Evolutionary conservation across 2,329 filamentous ascomycete species (phyloP).

Genomic region (Cercospora brassicicola): DNA sequence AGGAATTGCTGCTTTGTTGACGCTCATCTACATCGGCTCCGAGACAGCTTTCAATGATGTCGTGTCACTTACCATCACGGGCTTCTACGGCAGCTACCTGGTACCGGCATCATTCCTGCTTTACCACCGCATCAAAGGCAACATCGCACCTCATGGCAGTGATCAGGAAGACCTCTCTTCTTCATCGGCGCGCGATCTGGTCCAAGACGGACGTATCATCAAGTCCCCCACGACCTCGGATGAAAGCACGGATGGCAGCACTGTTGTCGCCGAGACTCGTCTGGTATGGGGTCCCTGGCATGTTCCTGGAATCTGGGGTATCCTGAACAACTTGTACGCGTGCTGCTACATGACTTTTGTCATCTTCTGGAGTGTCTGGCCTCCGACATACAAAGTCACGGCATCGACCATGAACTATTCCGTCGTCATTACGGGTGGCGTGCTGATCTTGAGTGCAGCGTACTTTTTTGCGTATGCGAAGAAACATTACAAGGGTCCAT

Average conservation of each 20-base stretch:
- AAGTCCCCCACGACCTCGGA: background rate
- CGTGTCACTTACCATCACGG: slow-evolving; percentile 47
- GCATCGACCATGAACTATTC: slow-evolving; percentile 48
- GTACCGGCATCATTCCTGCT: slow-evolving; percentile 45
- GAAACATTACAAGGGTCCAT: slow-evolving; percentile 42
- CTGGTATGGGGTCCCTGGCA: slow-evolving; percentile 59
- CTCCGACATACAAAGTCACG: slow-evolving; percentile 39
- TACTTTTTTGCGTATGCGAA: slow-evolving; percentile 42
- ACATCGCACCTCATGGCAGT: slow-evolving; percentile 44
- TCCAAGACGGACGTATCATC: slow-evolving; percentile 1
- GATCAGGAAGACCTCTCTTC: slow-evolving; percentile 23
- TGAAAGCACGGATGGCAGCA: background rate
- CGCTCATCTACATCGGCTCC: slow-evolving; percentile 47
- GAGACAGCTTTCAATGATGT: slow-evolving; percentile 49
- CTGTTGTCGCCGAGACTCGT: slow-evolving; percentile 20
- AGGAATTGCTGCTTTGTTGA: slow-evolving; percentile 52
- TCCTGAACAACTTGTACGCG: slow-evolving; percentile 56
- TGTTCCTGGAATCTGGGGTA: slow-evolving; percentile 53
- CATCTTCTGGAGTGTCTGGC: slow-evolving; percentile 59
- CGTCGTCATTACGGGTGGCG: slow-evolving; percentile 43
- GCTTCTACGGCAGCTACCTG: slow-evolving; percentile 49
- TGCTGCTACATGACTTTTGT: slow-evolving; percentile 56
- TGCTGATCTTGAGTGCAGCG: slow-evolving; percentile 40
- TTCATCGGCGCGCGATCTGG: background rate
- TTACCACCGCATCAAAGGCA: slow-evolving; percentile 43